Evolutionary conservation across 345 rosid genomes (phyloP).

Genomic region (Euclidium syriacum): DNA sequence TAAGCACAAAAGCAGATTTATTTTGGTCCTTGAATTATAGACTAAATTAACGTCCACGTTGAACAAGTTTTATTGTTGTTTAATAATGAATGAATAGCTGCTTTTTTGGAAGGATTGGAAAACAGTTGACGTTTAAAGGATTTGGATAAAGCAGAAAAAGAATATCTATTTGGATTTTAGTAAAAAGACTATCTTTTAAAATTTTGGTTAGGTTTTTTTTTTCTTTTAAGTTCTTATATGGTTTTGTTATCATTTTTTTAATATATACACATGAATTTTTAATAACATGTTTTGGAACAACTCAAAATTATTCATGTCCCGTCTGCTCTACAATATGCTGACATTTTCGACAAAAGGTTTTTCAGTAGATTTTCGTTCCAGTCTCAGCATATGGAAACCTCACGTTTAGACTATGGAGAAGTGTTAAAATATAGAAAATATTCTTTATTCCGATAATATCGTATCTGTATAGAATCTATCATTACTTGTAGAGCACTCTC

Average conservation of each 20-base stretch:
- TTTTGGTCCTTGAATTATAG: not conserved
- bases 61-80: conserved; percentile 14
- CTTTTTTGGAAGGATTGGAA: conserved; percentile 13
- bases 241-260: not conserved
- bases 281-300: no score
- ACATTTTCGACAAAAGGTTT: no score
- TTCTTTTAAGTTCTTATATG: not conserved
- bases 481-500: no score
- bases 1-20: not conserved
- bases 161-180: not conserved
- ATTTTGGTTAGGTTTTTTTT: conserved; percentile 14
- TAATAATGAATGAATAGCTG: conserved; percentile 7
- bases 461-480: no score
- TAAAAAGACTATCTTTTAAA: not conserved
- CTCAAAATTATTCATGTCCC: no score
- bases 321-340: no score
- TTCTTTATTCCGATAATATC: no score
- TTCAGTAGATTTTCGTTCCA: no score
- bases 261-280: no score
- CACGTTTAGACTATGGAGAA: no score
- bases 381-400: no score
- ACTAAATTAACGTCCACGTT: conserved; percentile 21
- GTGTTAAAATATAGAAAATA: no score
- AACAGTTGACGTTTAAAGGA: not conserved
- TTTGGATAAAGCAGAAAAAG: conserved; percentile 9